Evolutionary conservation across 176 grass and related monocot species (phyloP).

Genomic region (Canna indica): DNA sequence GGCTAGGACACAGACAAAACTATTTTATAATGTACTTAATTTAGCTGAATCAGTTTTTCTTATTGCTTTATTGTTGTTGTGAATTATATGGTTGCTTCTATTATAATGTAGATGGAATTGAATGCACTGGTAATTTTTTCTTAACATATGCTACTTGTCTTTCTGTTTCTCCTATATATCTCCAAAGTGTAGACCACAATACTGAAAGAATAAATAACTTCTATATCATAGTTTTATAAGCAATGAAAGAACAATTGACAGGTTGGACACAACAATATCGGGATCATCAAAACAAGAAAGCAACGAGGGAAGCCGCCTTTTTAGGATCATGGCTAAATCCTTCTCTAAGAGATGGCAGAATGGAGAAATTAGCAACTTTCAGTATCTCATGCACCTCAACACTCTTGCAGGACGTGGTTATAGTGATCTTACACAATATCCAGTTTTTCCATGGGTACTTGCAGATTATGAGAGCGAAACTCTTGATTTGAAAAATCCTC

Average conservation of each 20-base stretch:
- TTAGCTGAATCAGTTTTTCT: not conserved
- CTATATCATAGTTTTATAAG: not conserved
- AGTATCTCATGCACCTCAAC: conserved; percentile 99
- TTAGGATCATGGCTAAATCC: conserved; percentile 72
- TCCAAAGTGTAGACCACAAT: not conserved
- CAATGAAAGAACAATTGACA: conserved; percentile 19
- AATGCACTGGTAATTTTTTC: not conserved
- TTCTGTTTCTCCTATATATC: not conserved
- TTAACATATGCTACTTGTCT: not conserved
- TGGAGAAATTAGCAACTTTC: conserved; percentile 99
- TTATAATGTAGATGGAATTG: not conserved
- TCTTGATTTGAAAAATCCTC: conserved; percentile 70
- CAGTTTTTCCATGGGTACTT: conserved; percentile 99
- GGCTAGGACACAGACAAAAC: not conserved
- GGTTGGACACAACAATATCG: conserved; percentile 98
- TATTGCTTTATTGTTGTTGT: not conserved
- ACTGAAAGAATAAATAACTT: not conserved
- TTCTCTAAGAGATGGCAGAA: conserved; percentile 98
- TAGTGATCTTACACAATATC: conserved; percentile 97
- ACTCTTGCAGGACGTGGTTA: conserved; percentile 95
- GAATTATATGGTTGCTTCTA: not conserved
- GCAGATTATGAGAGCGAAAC: conserved; percentile 85
- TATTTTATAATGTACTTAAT: too few relatives aligned
- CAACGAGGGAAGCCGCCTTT: conserved; percentile 83
- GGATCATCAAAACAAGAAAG: conserved; percentile 83